Evolutionary conservation across 2,329 filamentous ascomycete species (phyloP).

Genomic region (Calonectria naviculata): DNA sequence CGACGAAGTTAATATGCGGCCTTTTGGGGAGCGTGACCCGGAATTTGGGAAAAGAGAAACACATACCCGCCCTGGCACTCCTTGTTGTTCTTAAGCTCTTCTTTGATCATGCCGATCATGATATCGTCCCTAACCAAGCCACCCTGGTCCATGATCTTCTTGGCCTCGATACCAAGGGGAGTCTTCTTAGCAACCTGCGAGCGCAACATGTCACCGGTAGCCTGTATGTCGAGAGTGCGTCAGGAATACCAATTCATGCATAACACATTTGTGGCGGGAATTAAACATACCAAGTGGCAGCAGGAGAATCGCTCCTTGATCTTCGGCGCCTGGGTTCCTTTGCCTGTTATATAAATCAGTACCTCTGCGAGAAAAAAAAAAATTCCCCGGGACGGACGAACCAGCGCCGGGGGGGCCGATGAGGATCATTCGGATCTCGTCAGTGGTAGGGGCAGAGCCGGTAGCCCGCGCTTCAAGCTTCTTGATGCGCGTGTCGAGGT

Average conservation of each 20-base stretch:
- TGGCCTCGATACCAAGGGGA: constrained; percentile 90
- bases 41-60: constrained; percentile 40
- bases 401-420: constrained; percentile 98
- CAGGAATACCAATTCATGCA: constrained; percentile 18
- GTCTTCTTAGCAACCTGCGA: constrained; percentile 99
- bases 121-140: constrained; percentile 99
- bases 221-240: constrained; percentile 62
- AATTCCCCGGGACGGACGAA: constrained; percentile 58
- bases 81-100: constrained; percentile 90
- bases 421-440: constrained; percentile 92
- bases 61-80: constrained; percentile 95
- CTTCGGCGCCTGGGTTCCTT: constrained; percentile 97
- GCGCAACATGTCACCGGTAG: constrained; percentile 98
- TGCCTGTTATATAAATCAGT: constrained; percentile 70
- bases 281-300: constrained; percentile 86
- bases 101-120: constrained; percentile 99
- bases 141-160: constrained; percentile 99
- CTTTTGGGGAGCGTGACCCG: constrained; percentile 20
- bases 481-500: constrained; percentile 87
- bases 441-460: constrained; percentile 61
- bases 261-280: constrained; percentile 19
- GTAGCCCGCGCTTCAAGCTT: constrained; percentile 82
- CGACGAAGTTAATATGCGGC: constrained; percentile 31
- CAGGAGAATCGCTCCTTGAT: constrained; percentile 98
- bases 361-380: constrained; percentile 6